These are phyloP conservation scores for Ogataea glucozyma DNA, from an alignment of 805 yeast genomes.

Conservation along the genomic window DNA sequence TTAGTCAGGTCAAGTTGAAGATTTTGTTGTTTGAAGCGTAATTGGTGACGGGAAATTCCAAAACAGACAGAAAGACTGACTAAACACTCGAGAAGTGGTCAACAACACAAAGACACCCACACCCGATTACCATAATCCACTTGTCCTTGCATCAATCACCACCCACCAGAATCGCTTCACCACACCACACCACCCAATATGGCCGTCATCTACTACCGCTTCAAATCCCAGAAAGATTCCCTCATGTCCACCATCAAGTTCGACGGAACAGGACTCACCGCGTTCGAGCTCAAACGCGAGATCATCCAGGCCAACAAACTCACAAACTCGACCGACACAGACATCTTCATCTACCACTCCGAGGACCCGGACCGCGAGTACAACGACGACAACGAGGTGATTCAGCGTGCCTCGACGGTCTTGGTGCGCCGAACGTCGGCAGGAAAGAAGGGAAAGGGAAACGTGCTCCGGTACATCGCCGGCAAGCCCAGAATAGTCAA, in stretches of 20 bases:
- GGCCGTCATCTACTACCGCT: constrained; percentile 71
- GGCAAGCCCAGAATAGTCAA: constrained; percentile 60
- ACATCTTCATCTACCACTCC: constrained; percentile 60
- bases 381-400: constrained; percentile 85
- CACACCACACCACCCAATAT: constrained; percentile 12
- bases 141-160: no score
- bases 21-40: no score
- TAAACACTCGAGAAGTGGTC: no score
- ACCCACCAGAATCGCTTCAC: background rate
- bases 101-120: no score
- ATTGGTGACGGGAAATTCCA: no score
- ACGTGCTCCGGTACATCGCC: constrained; percentile 68
- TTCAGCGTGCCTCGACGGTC: constrained; percentile 85
- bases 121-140: no score
- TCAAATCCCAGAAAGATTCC: constrained; percentile 73
- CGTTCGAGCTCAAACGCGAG: constrained; percentile 90
- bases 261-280: constrained; percentile 96
- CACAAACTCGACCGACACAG: constrained; percentile 83
- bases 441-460: constrained; percentile 46
- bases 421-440: constrained; percentile 81
- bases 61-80: no score
- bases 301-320: constrained; percentile 78
- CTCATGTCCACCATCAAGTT: constrained; percentile 72
- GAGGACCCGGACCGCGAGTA: constrained; percentile 63
- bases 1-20: no score